Conservation (phyloP, 1,284 basidiomycete genomes). For the Ceraceosorus bombacis region DNA sequence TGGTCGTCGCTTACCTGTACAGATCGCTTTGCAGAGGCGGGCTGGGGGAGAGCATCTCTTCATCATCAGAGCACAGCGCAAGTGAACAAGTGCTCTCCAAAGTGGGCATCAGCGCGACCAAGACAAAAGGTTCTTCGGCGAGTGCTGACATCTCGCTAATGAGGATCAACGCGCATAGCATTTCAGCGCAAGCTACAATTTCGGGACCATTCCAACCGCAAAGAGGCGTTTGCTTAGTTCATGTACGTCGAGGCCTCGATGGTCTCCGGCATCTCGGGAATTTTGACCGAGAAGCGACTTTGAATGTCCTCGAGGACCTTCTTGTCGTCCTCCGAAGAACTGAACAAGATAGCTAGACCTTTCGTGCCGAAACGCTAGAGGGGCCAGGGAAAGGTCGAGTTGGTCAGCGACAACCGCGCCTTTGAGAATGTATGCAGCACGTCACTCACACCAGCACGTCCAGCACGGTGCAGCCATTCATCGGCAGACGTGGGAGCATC, state of each 20-base stretch:
- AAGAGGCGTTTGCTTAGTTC: constrained; percentile 12
- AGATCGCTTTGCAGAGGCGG: constrained; percentile 5
- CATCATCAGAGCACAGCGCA: constrained; percentile 9
- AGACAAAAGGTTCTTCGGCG: no score
- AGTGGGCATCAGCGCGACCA: no score
- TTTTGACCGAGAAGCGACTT: constrained; percentile 82
- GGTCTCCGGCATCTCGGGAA: constrained; percentile 82
- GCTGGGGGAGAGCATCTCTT: constrained; percentile 16
- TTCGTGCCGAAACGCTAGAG: constrained; percentile 84
- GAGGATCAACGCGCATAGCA: no score
- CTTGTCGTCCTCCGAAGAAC: constrained; percentile 81
- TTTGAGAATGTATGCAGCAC: no score
- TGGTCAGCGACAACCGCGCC: no score
- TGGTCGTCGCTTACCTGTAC: not conserved
- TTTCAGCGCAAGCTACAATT: no score
- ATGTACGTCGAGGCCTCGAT: constrained; percentile 64
- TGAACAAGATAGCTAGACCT: constrained; percentile 97
- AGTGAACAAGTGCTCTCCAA: no score
- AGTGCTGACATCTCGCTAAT: no score
- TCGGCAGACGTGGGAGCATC: constrained; percentile 95
- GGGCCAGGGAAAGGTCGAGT: no score
- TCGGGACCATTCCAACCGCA: no score
- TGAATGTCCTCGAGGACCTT: constrained; percentile 89
- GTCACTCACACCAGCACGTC: constrained; percentile 67
- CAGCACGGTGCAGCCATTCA: constrained; percentile 96